A percentile compares a stretch with the other conserved stretches of the same genome.
These are phyloP conservation scores for Gaultheria prostrata DNA, from an alignment of 148 eudicot genomes.

Conservation along the genomic window DNA sequence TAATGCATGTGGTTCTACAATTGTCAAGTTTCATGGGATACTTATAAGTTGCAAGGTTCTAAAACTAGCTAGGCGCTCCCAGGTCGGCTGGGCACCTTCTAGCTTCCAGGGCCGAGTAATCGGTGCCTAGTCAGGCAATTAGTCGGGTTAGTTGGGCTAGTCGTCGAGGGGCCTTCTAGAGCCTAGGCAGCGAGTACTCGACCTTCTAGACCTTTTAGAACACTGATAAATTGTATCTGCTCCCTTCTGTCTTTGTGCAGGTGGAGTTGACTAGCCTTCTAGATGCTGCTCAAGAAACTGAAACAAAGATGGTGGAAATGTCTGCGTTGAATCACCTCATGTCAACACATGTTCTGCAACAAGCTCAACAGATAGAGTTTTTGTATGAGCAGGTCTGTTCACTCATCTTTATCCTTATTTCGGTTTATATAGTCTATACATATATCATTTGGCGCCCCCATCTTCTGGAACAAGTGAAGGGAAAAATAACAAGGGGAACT, in stretches of 20 bases:
- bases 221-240: background rate
- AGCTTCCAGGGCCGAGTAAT: too few relatives aligned
- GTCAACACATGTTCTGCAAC: slow-evolving; percentile 94
- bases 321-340: slow-evolving; percentile 95
- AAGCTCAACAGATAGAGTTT: slow-evolving; percentile 84
- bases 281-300: slow-evolving; percentile 90
- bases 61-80: too few relatives aligned
- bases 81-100: too few relatives aligned
- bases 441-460: background rate
- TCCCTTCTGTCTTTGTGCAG: slow-evolving; percentile 31
- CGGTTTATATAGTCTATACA: background rate
- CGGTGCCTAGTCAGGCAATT: too few relatives aligned
- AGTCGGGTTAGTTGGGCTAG: too few relatives aligned
- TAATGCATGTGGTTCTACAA: slow-evolving; percentile 3
- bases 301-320: slow-evolving; percentile 96
- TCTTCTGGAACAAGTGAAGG: background rate
- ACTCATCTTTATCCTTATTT: background rate
- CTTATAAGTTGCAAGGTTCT: too few relatives aligned
- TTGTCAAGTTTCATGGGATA: background rate
- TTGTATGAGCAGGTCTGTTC: slow-evolving; percentile 81
- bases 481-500: background rate
- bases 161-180: too few relatives aligned
- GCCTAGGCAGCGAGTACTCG: too few relatives aligned
- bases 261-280: slow-evolving; percentile 72
- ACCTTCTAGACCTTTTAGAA: too few relatives aligned